Conservation (phyloP, 106 monocot genomes). For the Phalaenopsis equestris region DNA sequence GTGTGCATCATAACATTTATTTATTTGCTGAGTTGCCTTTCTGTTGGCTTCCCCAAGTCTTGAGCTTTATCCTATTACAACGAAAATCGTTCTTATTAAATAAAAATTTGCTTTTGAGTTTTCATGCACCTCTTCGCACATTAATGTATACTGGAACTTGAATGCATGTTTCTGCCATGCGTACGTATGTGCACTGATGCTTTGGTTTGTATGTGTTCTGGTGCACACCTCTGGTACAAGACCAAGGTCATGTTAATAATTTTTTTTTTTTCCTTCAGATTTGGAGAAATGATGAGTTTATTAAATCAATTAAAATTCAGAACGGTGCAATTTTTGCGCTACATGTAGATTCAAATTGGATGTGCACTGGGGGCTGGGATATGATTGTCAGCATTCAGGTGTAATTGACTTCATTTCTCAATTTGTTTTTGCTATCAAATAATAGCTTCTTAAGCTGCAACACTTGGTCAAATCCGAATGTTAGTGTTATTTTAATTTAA, state of each 20-base stretch:
- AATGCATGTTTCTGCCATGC: not conserved
- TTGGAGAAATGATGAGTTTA: constrained; percentile 64
- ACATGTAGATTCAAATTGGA: constrained; percentile 38
- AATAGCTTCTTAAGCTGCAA: not conserved
- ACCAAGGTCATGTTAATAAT: not conserved
- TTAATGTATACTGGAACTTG: not conserved
- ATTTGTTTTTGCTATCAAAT: not conserved
- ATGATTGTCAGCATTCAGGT: constrained; percentile 70
- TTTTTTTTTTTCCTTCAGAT: constrained; percentile 31
- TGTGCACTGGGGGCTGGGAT: constrained; percentile 83
- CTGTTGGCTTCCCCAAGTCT: not conserved
- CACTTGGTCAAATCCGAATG: not conserved
- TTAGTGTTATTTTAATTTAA: not conserved
- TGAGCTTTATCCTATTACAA: not conserved
- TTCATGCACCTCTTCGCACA: not conserved
- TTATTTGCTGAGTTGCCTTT: not conserved
- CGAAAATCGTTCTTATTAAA: not conserved
- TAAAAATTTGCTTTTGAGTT: not conserved
- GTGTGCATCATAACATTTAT: too few relatives aligned
- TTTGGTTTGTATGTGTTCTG: not conserved
- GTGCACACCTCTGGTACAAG: not conserved
- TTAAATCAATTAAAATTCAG: constrained; percentile 52
- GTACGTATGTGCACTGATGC: not conserved
- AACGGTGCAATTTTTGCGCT: constrained; percentile 67
- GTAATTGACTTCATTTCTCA: not conserved